Conservation (phyloP, 1,139 yeast species). For the Saccharomyces hybrid region DNA sequence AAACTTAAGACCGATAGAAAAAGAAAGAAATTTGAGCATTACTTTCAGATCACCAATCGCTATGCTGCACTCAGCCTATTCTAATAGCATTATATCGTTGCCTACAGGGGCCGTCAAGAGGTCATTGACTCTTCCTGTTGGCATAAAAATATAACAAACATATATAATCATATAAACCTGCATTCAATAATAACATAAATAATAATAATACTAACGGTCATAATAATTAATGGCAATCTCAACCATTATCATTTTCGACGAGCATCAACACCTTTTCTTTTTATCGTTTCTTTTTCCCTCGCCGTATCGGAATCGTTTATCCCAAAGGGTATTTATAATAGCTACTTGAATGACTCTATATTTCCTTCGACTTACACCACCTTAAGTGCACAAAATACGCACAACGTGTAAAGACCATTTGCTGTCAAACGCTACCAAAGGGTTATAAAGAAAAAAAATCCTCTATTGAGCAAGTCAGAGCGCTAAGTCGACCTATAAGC, state of each 20-base stretch:
- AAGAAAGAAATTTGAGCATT: slow-evolving; percentile 5
- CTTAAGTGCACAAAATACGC: neutral
- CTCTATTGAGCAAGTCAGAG: neutral
- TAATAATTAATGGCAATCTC: neutral
- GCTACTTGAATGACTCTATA: neutral
- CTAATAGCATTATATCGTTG: slow-evolving; percentile 12
- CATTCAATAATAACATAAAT: neutral
- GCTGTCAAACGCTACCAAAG: neutral
- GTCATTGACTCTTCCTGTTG: slow-evolving; percentile 28
- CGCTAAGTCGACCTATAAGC: neutral
- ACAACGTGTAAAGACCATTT: neutral
- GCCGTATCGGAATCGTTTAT: neutral
- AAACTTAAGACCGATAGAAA: slow-evolving; percentile 1
- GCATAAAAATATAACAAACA: slow-evolving; percentile 19
- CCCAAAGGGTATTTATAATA: neutral
- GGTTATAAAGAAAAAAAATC: neutral
- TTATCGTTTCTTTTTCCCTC: neutral
- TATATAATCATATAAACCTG: slow-evolving; percentile 1
- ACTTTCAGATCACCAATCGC: slow-evolving; percentile 8
- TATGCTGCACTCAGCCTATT: slow-evolving; percentile 6
- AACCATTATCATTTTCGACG: neutral
- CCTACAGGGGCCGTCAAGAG: slow-evolving; percentile 19
- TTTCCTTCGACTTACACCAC: neutral
- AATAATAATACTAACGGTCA: neutral
- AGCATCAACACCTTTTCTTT: neutral